Evolutionary conservation across 1,284 basidiomycete genomes (phyloP).

Genomic region (Rhodotorula glutinis): DNA sequence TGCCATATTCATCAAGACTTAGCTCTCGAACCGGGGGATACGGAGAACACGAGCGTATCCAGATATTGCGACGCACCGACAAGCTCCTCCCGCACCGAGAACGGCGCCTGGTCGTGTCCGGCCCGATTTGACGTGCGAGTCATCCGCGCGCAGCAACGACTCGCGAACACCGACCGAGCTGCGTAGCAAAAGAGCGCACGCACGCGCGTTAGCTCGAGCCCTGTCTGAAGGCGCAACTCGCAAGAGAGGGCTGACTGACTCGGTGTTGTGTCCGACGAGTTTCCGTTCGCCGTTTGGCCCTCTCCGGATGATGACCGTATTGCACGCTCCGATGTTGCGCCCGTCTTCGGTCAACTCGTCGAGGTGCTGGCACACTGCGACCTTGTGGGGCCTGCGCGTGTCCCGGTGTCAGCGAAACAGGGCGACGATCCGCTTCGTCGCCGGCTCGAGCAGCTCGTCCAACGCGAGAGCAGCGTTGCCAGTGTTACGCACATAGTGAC

Average conservation of each 20-base stretch:
- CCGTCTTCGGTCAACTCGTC: conserved; percentile 40
- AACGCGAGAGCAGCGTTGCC: too few relatives aligned
- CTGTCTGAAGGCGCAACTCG: too few relatives aligned
- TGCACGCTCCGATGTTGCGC: conserved; percentile 38
- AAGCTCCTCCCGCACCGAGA: conserved; percentile 41
- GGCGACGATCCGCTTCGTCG: too few relatives aligned
- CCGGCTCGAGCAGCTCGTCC: too few relatives aligned
- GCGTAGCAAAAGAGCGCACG: not conserved
- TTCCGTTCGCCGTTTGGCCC: conserved; percentile 32
- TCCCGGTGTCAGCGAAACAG: not conserved
- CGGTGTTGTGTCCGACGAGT: conserved; percentile 23
- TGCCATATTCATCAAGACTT: not conserved
- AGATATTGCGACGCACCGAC: conserved; percentile 17
- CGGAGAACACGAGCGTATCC: not conserved
- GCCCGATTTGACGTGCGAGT: conserved; percentile 33
- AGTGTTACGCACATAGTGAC: conserved; percentile 40
- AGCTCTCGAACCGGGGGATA: not conserved
- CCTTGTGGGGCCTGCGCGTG: conserved; percentile 34
- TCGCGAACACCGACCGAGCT: conserved; percentile 40
- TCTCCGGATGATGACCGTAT: conserved; percentile 38
- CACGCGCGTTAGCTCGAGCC: conserved; percentile 28
- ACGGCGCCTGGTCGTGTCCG: conserved; percentile 37
- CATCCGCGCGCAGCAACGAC: conserved; percentile 31
- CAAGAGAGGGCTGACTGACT: conserved; percentile 2
- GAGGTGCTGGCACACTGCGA: conserved; percentile 37